These are phyloP conservation scores for Anaeramoeba flamelloides DNA, from an alignment of 78 protist genomes.

Conservation along the genomic window DNA sequence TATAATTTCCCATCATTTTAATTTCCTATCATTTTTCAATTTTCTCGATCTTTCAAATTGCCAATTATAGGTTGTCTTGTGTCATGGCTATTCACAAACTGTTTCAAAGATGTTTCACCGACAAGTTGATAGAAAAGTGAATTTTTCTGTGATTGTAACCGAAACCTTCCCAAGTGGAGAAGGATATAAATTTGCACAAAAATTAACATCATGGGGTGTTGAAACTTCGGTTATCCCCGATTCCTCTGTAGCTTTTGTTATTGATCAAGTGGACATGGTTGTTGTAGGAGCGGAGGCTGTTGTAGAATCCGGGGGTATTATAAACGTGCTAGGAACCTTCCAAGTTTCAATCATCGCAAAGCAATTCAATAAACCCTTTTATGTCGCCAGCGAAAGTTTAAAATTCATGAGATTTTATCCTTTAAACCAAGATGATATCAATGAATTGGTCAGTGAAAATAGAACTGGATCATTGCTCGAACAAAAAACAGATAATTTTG, in stretches of 20 bases:
- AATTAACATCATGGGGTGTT: slow-evolving; percentile 33
- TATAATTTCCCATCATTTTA: too few species aligned
- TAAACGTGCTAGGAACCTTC: slow-evolving; percentile 48
- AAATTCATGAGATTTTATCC: slow-evolving; percentile 81
- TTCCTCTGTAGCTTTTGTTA: slow-evolving; percentile 51
- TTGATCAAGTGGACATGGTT: slow-evolving; percentile 55
- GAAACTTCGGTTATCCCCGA: slow-evolving; percentile 71
- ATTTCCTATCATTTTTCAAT: too few species aligned
- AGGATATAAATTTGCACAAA: slow-evolving; percentile 13
- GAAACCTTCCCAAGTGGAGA: background rate
- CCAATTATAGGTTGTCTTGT: background rate
- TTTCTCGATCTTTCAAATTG: too few species aligned
- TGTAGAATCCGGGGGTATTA: slow-evolving; percentile 91
- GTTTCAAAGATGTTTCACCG: background rate
- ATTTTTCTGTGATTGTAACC: background rate
- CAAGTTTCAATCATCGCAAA: slow-evolving; percentile 60
- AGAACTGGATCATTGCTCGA: too few species aligned
- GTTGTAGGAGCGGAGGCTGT: slow-evolving; percentile 90
- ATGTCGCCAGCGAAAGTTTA: slow-evolving; percentile 81
- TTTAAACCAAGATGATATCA: slow-evolving; percentile 53
- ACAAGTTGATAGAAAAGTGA: background rate
- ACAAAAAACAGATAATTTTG: too few species aligned
- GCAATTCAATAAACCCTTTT: slow-evolving; percentile 66
- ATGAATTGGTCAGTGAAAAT: background rate
- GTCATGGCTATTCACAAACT: background rate